phyloP scores from a whole-genome alignment of 805 yeast species.

The Ogataea henricii region DNA sequence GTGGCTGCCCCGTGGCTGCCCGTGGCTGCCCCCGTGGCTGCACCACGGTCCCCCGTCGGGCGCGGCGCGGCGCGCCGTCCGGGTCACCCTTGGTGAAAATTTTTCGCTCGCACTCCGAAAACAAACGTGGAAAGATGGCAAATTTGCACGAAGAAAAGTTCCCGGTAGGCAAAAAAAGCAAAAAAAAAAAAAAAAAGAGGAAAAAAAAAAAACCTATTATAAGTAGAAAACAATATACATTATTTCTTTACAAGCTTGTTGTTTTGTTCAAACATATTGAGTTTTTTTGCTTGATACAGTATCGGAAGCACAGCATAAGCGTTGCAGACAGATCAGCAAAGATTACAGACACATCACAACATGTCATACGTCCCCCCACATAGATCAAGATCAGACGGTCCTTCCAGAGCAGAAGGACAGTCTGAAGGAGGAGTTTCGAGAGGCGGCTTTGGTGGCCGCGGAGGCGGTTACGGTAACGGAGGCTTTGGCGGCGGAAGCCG shows the following conservation, averaged over 20 bases:
- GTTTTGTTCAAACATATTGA: background rate
- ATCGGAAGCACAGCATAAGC: constrained; percentile 9
- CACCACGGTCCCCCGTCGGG: no score
- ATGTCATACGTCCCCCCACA: constrained; percentile 54
- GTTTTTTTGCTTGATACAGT: constrained; percentile 3
- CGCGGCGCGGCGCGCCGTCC: background rate
- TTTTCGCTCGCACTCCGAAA: constrained; percentile 10
- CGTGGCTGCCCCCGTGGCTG: no score
- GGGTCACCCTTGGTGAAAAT: constrained; percentile 11
- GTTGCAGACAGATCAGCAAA: constrained; percentile 3
- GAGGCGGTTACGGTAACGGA: constrained; percentile 31
- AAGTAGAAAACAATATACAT: constrained; percentile 6
- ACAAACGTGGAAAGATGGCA: constrained; percentile 10
- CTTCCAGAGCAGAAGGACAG: constrained; percentile 32
- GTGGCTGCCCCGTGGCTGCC: no score
- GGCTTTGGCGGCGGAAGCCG: constrained; percentile 36
- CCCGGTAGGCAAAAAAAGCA: constrained; percentile 5
- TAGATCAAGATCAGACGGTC: constrained; percentile 40
- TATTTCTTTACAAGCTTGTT: constrained; percentile 3
- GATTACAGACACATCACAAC: constrained; percentile 2
- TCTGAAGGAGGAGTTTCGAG: constrained; percentile 26
- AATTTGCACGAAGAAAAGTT: constrained; percentile 2
- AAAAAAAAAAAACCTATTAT: constrained; percentile 1
- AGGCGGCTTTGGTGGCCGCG: constrained; percentile 35
- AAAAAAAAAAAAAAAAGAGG: constrained; percentile 3